Conservation (phyloP, 148 eudicot genomes). For the Silene conica region DNA sequence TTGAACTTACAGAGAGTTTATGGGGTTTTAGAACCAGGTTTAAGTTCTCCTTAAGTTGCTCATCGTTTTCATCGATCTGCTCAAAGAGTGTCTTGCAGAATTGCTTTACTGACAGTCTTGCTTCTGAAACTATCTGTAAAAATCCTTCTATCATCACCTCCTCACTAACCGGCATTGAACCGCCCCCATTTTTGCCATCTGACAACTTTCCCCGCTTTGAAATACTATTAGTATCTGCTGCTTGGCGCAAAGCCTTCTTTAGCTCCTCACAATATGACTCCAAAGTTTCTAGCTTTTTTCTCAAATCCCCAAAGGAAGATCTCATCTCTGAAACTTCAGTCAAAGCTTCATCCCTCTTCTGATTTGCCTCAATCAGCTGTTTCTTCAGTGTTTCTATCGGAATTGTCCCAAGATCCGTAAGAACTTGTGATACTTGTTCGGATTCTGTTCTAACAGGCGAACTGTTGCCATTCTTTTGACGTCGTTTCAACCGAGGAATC, state of each 20-base stretch:
- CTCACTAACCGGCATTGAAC: slow-evolving; percentile 58
- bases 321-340: slow-evolving; percentile 65
- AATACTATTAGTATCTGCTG: slow-evolving; percentile 8
- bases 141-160: slow-evolving; percentile 91
- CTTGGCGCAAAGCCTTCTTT: too few relatives aligned
- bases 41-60: slow-evolving; percentile 43
- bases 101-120: slow-evolving; percentile 75
- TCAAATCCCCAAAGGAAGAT: slow-evolving; percentile 66
- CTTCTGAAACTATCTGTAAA: slow-evolving; percentile 80
- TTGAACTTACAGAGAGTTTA: slow-evolving; percentile 60
- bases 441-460: slow-evolving; percentile 52
- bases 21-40: slow-evolving; percentile 59
- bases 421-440: slow-evolving; percentile 51
- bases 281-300: slow-evolving; percentile 57
- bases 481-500: slow-evolving; percentile 61
- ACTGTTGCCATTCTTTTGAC: slow-evolving; percentile 40
- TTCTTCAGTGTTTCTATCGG: slow-evolving; percentile 55
- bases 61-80: slow-evolving; percentile 64
- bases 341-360: slow-evolving; percentile 61
- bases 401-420: slow-evolving; percentile 36
- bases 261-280: slow-evolving; percentile 36
- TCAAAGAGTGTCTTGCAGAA: slow-evolving; percentile 67
- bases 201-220: background rate
- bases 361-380: slow-evolving; percentile 65
- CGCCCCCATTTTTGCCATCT: slow-evolving; percentile 23